phyloP scores from a whole-genome alignment of 2,329 filamentous ascomycete genomes.

The Aureobasidium sp. region DNA sequence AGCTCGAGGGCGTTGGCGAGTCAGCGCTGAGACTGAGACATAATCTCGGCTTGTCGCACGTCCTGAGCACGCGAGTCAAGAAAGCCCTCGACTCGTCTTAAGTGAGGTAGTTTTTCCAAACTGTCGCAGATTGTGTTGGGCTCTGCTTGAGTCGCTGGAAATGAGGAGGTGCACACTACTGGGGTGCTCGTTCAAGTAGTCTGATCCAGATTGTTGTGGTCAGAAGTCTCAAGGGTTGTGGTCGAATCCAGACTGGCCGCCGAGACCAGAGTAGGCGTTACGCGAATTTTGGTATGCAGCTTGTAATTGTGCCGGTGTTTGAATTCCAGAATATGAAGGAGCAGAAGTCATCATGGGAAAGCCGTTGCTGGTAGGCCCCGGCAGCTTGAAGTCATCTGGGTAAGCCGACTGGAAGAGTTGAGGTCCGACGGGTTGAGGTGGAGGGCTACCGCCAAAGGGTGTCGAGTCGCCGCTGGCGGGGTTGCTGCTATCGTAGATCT shows the following conservation, averaged over 20 bases:
- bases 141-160: neutral
- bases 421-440: neutral
- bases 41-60: neutral
- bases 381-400: slow-evolving; percentile 12
- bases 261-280: slow-evolving; percentile 7
- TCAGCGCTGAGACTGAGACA: neutral
- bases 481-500: slow-evolving; percentile 28
- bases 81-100: neutral
- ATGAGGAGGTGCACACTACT: neutral
- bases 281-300: slow-evolving; percentile 7
- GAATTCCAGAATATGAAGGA: neutral
- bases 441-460: slow-evolving; percentile 16
- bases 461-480: slow-evolving; percentile 24
- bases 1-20: neutral
- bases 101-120: neutral
- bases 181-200: no score
- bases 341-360: slow-evolving; percentile 8
- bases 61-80: neutral
- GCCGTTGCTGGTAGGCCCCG: slow-evolving; percentile 12
- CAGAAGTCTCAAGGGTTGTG: slow-evolving; percentile 10
- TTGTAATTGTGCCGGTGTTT: slow-evolving; percentile 3
- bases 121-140: neutral
- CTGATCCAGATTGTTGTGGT: no score
- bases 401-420: slow-evolving; percentile 10
- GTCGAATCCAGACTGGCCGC: slow-evolving; percentile 13